Percentiles rank a stretch among this genome's conserved stretches.
Conservation (phyloP, 176 grass and related monocot species). For the Secale cereale region DNA sequence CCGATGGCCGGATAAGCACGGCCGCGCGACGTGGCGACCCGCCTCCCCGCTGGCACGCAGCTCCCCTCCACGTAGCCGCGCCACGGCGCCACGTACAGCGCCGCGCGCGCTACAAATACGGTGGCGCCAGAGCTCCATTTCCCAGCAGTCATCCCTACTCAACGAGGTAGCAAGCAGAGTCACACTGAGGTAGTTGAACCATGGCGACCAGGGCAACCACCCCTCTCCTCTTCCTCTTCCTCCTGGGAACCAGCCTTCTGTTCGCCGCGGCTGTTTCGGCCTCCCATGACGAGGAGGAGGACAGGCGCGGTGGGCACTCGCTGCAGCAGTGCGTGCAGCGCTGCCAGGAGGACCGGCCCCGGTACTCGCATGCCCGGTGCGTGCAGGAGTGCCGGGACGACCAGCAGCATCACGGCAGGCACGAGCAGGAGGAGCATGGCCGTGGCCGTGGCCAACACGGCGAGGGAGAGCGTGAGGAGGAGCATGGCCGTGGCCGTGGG, state of each 20-base stretch:
- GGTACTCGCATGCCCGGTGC: constrained; percentile 3
- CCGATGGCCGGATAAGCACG: constrained; percentile 28
- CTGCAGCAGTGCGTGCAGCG: constrained; percentile 6
- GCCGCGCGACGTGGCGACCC: constrained; percentile 36
- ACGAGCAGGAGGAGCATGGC: neutral
- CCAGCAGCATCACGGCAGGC: neutral
- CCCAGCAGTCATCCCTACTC: neutral
- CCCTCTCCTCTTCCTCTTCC: constrained; percentile 31
- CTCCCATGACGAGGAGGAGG: constrained; percentile 25
- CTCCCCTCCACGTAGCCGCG: constrained; percentile 34
- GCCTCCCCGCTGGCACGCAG: neutral
- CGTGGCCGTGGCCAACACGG: neutral
- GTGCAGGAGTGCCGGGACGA: constrained; percentile 17
- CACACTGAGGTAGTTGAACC: neutral
- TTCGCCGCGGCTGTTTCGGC: constrained; percentile 18
- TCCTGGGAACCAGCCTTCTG: constrained; percentile 38
- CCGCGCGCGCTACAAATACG: neutral
- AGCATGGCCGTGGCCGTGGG: constrained; percentile 10
- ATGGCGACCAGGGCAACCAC: constrained; percentile 37
- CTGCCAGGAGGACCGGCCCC: constrained; percentile 11
- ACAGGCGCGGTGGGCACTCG: neutral
- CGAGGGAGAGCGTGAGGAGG: neutral
- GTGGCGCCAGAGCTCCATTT: neutral
- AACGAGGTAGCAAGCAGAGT: neutral
- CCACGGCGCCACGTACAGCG: constrained; percentile 10